A percentile compares a stretch with the other conserved stretches of the same genome.
phyloP scores from a whole-genome alignment of 208 protist species.

The Trypanosoma platydactyli region DNA sequence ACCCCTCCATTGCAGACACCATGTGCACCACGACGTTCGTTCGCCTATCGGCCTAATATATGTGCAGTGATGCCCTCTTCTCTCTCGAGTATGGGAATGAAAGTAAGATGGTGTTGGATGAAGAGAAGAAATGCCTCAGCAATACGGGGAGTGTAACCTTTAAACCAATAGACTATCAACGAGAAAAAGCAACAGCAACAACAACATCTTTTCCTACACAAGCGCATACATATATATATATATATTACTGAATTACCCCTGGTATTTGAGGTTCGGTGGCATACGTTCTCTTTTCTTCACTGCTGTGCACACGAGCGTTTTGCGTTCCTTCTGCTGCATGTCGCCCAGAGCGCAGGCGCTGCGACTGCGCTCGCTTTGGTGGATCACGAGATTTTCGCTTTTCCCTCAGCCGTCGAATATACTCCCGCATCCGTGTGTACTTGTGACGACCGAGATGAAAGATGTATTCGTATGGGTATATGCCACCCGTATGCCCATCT shows the following conservation, averaged over 20 bases:
- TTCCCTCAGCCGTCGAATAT: conserved; percentile 52
- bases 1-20: background rate
- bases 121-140: too few relatives aligned
- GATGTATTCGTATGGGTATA: conserved; percentile 87
- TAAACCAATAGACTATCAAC: too few relatives aligned
- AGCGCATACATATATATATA: too few relatives aligned
- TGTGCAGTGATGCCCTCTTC: too few relatives aligned
- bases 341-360: background rate
- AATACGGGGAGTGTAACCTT: too few relatives aligned
- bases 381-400: conserved; percentile 67
- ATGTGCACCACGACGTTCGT: background rate
- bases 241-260: background rate
- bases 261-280: background rate
- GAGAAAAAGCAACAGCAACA: too few relatives aligned
- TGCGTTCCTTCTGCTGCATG: background rate
- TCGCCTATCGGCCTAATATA: background rate
- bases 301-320: too few relatives aligned
- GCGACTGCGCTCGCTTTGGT: conserved; percentile 54
- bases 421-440: conserved; percentile 78
- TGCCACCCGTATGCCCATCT: conserved; percentile 78
- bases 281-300: background rate
- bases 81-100: too few relatives aligned
- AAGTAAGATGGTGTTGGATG: too few relatives aligned
- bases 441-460: conserved; percentile 68
- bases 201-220: too few relatives aligned